Conservation (phyloP, 192 early-diverging fungal species). For the Linnemannia hyalina region DNA sequence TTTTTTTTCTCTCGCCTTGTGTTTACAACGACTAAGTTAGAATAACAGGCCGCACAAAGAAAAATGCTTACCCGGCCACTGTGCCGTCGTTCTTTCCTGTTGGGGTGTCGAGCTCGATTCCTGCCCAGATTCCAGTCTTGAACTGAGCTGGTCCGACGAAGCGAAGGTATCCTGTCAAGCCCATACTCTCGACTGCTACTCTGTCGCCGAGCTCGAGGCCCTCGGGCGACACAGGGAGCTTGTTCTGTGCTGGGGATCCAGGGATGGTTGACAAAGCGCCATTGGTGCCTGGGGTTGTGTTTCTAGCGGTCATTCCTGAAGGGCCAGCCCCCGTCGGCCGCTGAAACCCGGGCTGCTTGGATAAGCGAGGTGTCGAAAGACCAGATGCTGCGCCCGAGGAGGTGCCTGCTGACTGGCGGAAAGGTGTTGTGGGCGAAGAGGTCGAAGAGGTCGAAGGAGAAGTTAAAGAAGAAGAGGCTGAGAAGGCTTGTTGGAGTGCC, state of each 20-base stretch:
- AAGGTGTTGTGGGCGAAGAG: constrained; percentile 1
- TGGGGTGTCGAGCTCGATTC: constrained; percentile 79
- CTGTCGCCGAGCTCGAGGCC: constrained; percentile 63
- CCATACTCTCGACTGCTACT: constrained; percentile 75
- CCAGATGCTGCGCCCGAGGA: constrained; percentile 12
- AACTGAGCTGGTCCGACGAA: constrained; percentile 81
- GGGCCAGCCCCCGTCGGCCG: constrained; percentile 17
- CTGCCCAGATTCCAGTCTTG: constrained; percentile 84
- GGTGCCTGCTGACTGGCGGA: constrained; percentile 3
- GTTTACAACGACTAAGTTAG: background rate
- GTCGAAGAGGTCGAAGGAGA: constrained; percentile 23
- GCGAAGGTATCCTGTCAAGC: constrained; percentile 75
- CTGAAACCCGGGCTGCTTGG: constrained; percentile 31
- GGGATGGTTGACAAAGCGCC: background rate
- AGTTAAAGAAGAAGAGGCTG: constrained; percentile 29
- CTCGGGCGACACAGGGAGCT: constrained; percentile 44
- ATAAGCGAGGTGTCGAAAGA: background rate
- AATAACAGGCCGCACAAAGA: background rate
- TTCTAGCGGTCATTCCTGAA: background rate
- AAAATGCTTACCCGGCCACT: constrained; percentile 69
- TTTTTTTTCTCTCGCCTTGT: background rate
- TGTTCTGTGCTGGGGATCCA: constrained; percentile 17
- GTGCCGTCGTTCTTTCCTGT: constrained; percentile 86
- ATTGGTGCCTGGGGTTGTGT: background rate
- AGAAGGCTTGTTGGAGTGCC: constrained; percentile 1